phyloP scores from a whole-genome alignment of 768 basidiomycete genomes.

The Leccinum ochraceum region DNA sequence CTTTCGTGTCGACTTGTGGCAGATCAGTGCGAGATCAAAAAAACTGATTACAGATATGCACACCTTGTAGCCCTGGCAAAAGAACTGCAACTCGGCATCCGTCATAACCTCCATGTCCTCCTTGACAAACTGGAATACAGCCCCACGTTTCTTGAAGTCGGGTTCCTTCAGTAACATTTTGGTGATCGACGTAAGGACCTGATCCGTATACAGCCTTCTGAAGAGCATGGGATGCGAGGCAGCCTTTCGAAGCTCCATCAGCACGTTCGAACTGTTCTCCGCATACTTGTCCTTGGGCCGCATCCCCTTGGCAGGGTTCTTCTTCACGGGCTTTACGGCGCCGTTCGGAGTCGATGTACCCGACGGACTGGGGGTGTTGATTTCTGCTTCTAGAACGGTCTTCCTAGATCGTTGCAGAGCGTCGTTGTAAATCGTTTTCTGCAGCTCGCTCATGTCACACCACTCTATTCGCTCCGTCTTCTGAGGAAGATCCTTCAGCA shows the following conservation, averaged over 20 bases:
- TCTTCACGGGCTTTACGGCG: constrained; percentile 30
- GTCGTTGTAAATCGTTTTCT: constrained; percentile 82
- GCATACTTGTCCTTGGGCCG: constrained; percentile 68
- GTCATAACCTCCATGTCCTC: constrained; percentile 99
- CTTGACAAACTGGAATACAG: constrained; percentile 81
- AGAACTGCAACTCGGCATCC: constrained; percentile 90
- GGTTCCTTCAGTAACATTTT: constrained; percentile 87
- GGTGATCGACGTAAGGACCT: constrained; percentile 70
- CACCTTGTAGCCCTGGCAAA: constrained; percentile 86
- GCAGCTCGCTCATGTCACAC: constrained; percentile 88
- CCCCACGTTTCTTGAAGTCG: constrained; percentile 84
- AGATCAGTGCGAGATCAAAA: constrained; percentile 7
- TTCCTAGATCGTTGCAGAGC: constrained; percentile 83
- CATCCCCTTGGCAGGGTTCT: constrained; percentile 35
- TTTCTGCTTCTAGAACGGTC: constrained; percentile 58
- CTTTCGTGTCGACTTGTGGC: constrained; percentile 62
- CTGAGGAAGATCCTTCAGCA: constrained; percentile 88
- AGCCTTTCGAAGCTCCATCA: constrained; percentile 98
- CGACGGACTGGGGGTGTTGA: constrained; percentile 29
- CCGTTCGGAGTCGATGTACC: constrained; percentile 33
- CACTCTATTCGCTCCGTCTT: constrained; percentile 94
- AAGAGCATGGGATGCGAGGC: constrained; percentile 97
- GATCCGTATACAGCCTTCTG: constrained; percentile 79
- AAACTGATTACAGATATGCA: background rate
- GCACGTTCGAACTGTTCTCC: constrained; percentile 87